Base-by-base conservation (phyloP, 169 alveolate species). In the Eimeria maxima region DNA sequence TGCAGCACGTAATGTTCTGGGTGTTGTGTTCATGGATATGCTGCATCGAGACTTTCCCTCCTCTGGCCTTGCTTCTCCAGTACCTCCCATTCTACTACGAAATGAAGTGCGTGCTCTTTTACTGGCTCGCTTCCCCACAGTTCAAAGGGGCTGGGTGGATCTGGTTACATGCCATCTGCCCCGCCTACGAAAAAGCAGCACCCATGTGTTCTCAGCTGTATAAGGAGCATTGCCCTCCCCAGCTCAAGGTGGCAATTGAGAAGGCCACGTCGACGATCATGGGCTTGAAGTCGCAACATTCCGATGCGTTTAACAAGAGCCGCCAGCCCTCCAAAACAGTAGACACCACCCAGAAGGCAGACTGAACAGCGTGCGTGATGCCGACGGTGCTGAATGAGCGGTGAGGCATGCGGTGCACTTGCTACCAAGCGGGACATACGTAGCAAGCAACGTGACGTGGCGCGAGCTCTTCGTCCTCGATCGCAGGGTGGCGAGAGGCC, bases 131-230 rank as follows among this genome's bases (percentile, higher is more conserved):
- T 44, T 80, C 94, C 69, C 96, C 96, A 44, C 88, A 84, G 38
- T 93, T 93, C 73, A 93, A 93, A 63, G 96, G 96, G 27, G 96
- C 96, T 8, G 96, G 96, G 38, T 93, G 96, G 96, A 76, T 93
- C n/a, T 93, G 96, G 96, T 81, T 93, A 44, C 63, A 65, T 44
- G 89, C 69, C 16, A 47, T 93, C 45, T 67, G 78, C 80, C 96
- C 96, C 42, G 78, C 90, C 89, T 93, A 83, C 65, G 86, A 38
- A 33, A 53, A 24, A 14, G 93, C 93, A 8, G 93, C 93, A n/a
- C 93, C 93, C 42, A 42, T 87, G 93, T 87, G 93, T 47, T 57
- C 60, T 50, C 93, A 87, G 73, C 71, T 87, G 81, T 87, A 87
- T 29, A 87, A 63, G 27, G 93, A 87, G 71, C 81, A 18, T 18